These are phyloP conservation scores for Talaromyces proteolyticus DNA, from an alignment of 495 filamentous ascomycete genomes.

Conservation along the genomic window DNA sequence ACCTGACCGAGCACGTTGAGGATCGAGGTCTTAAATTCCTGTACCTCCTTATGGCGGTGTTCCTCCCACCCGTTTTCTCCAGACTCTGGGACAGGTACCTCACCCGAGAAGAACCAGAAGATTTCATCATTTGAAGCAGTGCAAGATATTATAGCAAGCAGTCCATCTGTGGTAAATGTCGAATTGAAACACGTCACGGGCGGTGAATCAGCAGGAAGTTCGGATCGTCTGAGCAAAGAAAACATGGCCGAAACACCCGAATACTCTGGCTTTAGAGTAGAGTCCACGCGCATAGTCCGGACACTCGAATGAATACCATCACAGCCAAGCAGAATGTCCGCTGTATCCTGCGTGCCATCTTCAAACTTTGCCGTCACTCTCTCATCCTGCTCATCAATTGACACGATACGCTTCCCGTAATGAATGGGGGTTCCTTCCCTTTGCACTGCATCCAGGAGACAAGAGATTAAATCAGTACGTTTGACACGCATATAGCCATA, in stretches of 20 bases:
- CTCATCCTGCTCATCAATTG: conserved; percentile 10
- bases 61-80: conserved; percentile 36
- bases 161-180: conserved; percentile 38
- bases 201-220: conserved; percentile 6
- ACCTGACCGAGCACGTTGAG: conserved; percentile 24
- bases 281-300: conserved; percentile 20
- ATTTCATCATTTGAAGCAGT: conserved; percentile 17
- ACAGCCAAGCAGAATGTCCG: conserved; percentile 48
- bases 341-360: conserved; percentile 24
- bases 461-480: conserved; percentile 19
- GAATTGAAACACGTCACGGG: conserved; percentile 27
- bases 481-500: conserved; percentile 29
- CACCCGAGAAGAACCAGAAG: conserved; percentile 22
- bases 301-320: conserved; percentile 50
- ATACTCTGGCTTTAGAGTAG: conserved; percentile 20
- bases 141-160: conserved; percentile 39
- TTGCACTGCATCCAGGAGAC: conserved; percentile 16
- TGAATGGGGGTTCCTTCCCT: conserved; percentile 16
- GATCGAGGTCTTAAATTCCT: conserved; percentile 26
- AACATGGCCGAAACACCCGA: conserved; percentile 32
- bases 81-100: conserved; percentile 18
- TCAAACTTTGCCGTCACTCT: conserved; percentile 19
- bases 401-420: conserved; percentile 14
- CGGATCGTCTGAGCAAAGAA: conserved; percentile 29
- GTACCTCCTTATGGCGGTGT: conserved; percentile 28